phyloP scores from a whole-genome alignment of 1,284 basidiomycete genomes.

The Rugosomyces carneus region DNA sequence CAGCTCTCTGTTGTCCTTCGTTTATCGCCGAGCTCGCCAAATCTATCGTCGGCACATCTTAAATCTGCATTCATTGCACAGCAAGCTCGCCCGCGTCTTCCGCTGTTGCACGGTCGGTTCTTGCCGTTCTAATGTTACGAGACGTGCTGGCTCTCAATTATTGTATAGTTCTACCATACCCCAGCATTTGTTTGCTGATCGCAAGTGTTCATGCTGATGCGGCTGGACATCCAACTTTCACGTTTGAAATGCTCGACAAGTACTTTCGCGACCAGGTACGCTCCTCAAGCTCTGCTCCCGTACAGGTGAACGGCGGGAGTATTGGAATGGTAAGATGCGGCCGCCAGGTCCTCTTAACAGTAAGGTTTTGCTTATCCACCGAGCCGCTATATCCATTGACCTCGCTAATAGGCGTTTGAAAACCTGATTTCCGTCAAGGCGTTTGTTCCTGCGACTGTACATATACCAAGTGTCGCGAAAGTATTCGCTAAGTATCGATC shows the following conservation, averaged over 20 bases:
- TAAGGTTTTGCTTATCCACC: slow-evolving; percentile 28
- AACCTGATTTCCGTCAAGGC: slow-evolving; percentile 45
- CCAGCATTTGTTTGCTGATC: slow-evolving; percentile 68
- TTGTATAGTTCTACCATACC: slow-evolving; percentile 56
- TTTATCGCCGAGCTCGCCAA: slow-evolving; percentile 47
- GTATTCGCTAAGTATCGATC: slow-evolving; percentile 68
- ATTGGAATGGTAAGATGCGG: slow-evolving; percentile 70
- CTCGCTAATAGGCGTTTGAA: slow-evolving; percentile 57
- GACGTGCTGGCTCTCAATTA: slow-evolving; percentile 6
- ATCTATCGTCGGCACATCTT: slow-evolving; percentile 39
- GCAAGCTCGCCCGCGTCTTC: slow-evolving; percentile 43
- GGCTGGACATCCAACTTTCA: slow-evolving; percentile 62
- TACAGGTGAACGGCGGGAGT: slow-evolving; percentile 65
- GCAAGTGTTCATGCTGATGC: slow-evolving; percentile 59
- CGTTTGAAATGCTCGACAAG: slow-evolving; percentile 76
- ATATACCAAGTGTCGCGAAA: slow-evolving; percentile 41
- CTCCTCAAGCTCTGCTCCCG: slow-evolving; percentile 60
- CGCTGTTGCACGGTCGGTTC: slow-evolving; percentile 45
- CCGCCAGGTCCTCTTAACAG: slow-evolving; percentile 53
- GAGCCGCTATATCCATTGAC: slow-evolving; percentile 2
- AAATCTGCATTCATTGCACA: slow-evolving; percentile 40
- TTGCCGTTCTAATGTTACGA: slow-evolving; percentile 3
- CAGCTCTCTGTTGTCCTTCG: slow-evolving; percentile 47
- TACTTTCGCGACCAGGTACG: slow-evolving; percentile 63
- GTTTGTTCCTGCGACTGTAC: slow-evolving; percentile 43